Evolutionary conservation across 1,284 basidiomycete species (phyloP).

Genomic region (Sanghuangporus sanghuang): DNA sequence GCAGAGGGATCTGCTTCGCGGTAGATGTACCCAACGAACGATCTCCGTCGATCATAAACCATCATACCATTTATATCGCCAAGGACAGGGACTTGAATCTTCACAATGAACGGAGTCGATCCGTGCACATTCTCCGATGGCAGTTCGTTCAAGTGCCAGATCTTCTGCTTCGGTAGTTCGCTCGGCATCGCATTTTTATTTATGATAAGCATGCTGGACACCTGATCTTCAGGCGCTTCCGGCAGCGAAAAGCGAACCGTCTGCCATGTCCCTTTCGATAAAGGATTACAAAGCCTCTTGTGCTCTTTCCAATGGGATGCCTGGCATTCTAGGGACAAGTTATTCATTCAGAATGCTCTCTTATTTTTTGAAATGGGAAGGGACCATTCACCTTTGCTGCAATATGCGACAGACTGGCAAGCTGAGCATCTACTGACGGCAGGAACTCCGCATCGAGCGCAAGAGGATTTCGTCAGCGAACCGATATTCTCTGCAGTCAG

Average conservation of each 20-base stretch:
- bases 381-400: no score
- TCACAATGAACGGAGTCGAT: constrained; percentile 35
- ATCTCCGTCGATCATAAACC: constrained; percentile 37
- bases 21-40: constrained; percentile 30
- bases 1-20: constrained; percentile 19
- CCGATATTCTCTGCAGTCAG: no score
- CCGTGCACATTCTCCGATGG: constrained; percentile 30
- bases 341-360: no score
- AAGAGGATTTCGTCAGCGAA: no score
- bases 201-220: constrained; percentile 19
- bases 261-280: constrained; percentile 37
- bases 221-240: constrained; percentile 16
- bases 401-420: no score
- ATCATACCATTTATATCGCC: constrained; percentile 23
- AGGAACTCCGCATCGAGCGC: no score
- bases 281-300: constrained; percentile 17
- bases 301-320: no score
- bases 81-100: constrained; percentile 29
- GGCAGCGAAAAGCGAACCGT: constrained; percentile 26
- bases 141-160: neutral
- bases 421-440: no score
- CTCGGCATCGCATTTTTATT: constrained; percentile 1
- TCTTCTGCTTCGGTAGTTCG: neutral
- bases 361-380: no score
- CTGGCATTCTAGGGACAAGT: no score